Evolutionary conservation across 805 yeast genomes (phyloP).

Genomic region (Yarrowia keelungensis): DNA sequence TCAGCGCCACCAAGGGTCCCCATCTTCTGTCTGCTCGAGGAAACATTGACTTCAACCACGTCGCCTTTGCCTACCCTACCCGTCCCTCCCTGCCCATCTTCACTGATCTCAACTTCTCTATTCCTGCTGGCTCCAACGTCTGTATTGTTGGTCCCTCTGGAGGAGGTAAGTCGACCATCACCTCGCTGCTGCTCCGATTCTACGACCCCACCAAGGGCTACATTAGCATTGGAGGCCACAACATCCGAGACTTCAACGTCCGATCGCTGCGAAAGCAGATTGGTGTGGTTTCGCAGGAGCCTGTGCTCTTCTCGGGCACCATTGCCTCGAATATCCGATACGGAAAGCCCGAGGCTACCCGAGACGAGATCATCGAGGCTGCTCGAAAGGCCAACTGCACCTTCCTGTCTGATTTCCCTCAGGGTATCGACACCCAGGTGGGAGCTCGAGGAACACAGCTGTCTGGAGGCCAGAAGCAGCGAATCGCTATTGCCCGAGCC

Average conservation of each 20-base stretch:
- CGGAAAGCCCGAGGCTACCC: slow-evolving; percentile 66
- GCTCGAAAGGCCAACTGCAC: slow-evolving; percentile 80
- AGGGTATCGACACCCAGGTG: slow-evolving; percentile 78
- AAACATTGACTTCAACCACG: slow-evolving; percentile 65
- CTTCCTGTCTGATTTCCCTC: slow-evolving; percentile 78
- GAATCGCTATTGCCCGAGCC: slow-evolving; percentile 90
- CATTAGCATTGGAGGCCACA: slow-evolving; percentile 68
- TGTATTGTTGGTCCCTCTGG: slow-evolving; percentile 98
- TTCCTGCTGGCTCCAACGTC: slow-evolving; percentile 82
- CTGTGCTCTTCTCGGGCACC: slow-evolving; percentile 85
- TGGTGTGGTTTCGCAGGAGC: slow-evolving; percentile 95
- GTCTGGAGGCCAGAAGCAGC: slow-evolving; percentile 94
- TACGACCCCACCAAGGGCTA: slow-evolving; percentile 78
- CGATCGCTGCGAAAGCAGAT: slow-evolving; percentile 73
- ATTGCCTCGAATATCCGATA: slow-evolving; percentile 83
- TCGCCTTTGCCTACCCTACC: slow-evolving; percentile 82
- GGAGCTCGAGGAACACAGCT: slow-evolving; percentile 89
- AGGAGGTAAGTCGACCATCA: slow-evolving; percentile 90
- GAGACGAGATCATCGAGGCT: slow-evolving; percentile 62
- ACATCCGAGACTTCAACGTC: slow-evolving; percentile 69
- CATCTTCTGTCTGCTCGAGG: slow-evolving; percentile 44
- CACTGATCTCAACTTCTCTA: slow-evolving; percentile 61
- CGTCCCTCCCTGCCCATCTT: slow-evolving; percentile 76
- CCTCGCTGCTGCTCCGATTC: slow-evolving; percentile 78
- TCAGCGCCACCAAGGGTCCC: slow-evolving; percentile 69